Evolutionary conservation across 2,329 filamentous ascomycete genomes (phyloP).

Genomic region (Apiospora arundinis): DNA sequence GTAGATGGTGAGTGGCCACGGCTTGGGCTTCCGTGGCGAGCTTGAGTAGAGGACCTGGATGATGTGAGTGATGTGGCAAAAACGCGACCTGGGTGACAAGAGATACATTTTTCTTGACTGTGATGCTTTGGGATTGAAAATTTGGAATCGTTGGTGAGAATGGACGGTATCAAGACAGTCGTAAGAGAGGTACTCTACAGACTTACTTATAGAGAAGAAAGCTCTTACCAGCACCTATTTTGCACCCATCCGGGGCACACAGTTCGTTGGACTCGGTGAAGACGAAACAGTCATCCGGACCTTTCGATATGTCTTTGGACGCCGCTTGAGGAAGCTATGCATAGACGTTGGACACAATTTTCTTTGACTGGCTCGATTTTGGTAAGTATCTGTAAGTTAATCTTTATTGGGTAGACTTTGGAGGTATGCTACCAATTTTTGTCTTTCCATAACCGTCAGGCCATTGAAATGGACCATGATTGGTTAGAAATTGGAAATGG

Average conservation of each 20-base stretch:
- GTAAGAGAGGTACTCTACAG: background rate
- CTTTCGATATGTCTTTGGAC: background rate
- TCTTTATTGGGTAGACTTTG: background rate
- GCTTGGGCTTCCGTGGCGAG: background rate
- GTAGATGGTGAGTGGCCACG: background rate
- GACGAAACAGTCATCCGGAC: background rate
- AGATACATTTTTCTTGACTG: background rate
- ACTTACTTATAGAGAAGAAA: background rate
- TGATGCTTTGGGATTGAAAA: too few species aligned
- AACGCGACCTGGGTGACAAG: background rate
- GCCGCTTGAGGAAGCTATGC: too few species aligned
- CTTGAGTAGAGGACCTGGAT: constrained; percentile 7
- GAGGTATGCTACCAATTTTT: background rate
- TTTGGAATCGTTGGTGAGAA: background rate
- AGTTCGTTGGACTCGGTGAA: background rate
- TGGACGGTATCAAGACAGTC: background rate
- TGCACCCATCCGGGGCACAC: background rate
- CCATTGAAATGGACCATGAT: background rate
- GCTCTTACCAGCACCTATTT: background rate
- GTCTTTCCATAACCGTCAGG: too few species aligned
- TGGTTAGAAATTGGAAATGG: background rate
- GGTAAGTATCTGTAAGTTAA: too few species aligned
- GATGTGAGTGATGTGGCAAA: background rate
- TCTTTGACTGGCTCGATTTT: too few species aligned
- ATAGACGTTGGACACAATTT: too few species aligned